Base-by-base conservation (phyloP, 371 early-diverging fungal species). In the Batrachochytrium dendrobatidis region DNA sequence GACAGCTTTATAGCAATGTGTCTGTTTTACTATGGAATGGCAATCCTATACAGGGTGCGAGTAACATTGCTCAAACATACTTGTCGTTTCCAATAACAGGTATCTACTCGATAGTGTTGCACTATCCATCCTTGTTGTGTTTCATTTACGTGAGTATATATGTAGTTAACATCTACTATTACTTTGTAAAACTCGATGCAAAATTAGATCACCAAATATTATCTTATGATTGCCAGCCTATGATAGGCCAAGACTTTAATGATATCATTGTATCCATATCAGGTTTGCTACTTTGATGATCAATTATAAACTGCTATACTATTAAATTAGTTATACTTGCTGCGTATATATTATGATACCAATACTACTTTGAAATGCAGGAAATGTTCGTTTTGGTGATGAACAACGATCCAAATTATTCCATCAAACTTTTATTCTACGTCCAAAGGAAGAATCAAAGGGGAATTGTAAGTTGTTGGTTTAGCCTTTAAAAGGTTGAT, bases 11-110 rank as follows among this genome's bases (percentile, higher is more conserved):
- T 66, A 76, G 81, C 46, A 83, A 82, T 54, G 72, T 62, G 29
- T 84, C 87, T 17, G 83, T 84, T 3, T 84, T 89, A 29, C 68
- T 87, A 28, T 87, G 86, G 86, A 87, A 87, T 68, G 88, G 88
- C 74, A 81, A 71, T 30, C 46, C 68, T 17, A 50, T 61, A 26
- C 64, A 74, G 30, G 86, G 86, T 43, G 74, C 73, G 26, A 65
- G 63, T 32, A 75, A 74, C n/a, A 84, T 75, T 65, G 63, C 73
- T 25, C 84, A 83, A 54, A 81, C 83, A 32, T 71, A 78, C 31
- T 73, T 76, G 34, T 77, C 76, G 50, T 51, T 88, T 49, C 79
- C 89, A 5, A 59, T 68, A 28, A 79, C 83, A 6, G 62, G 73
- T 72, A 46, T 17, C 39, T 30, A 34, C 44, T n/a, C n/a, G n/a